Conservation (phyloP, 2,329 filamentous ascomycete genomes). For the Mariannaea elegans region DNA sequence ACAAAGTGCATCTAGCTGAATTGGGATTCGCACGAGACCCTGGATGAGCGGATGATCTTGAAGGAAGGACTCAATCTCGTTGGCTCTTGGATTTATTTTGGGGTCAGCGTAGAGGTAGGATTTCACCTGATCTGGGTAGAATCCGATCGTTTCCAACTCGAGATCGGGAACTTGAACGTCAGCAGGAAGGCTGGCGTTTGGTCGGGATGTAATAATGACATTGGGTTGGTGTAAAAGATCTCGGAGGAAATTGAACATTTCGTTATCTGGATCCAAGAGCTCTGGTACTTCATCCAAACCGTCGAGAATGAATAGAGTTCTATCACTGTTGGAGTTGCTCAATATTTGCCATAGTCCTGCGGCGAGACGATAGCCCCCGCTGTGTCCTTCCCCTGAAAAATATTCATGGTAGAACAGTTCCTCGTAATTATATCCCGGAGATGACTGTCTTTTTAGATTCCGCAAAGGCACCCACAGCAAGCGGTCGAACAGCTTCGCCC, state of each 20-base stretch:
- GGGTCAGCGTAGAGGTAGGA: slow-evolving; percentile 39
- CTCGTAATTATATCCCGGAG: slow-evolving; percentile 32
- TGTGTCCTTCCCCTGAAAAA: slow-evolving; percentile 30
- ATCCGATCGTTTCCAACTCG: slow-evolving; percentile 53
- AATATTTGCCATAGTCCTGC: slow-evolving; percentile 24
- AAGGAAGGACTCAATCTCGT: slow-evolving; percentile 46
- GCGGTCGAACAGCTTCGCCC: slow-evolving; percentile 43
- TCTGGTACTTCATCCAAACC: slow-evolving; percentile 53
- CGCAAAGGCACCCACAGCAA: slow-evolving; percentile 52
- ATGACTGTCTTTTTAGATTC: slow-evolving; percentile 39
- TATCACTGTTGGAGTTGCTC: slow-evolving; percentile 4
- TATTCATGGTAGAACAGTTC: slow-evolving; percentile 41
- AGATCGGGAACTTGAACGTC: slow-evolving; percentile 38
- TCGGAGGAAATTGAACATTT: slow-evolving; percentile 37
- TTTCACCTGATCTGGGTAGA: slow-evolving; percentile 47
- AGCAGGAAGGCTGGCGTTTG: slow-evolving; percentile 31
- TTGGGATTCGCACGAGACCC: slow-evolving; percentile 52
- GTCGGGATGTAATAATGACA: slow-evolving; percentile 53
- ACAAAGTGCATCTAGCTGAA: slow-evolving; percentile 55
- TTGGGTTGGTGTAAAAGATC: slow-evolving; percentile 45
- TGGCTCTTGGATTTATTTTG: slow-evolving; percentile 1
- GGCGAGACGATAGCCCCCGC: not conserved
- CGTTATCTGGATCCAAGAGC: slow-evolving; percentile 16
- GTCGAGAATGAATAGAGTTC: slow-evolving; percentile 52
- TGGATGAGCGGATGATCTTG: slow-evolving; percentile 43